Conservation (phyloP, 2,329 filamentous ascomycete species). For the Sporothrix luriei region DNA sequence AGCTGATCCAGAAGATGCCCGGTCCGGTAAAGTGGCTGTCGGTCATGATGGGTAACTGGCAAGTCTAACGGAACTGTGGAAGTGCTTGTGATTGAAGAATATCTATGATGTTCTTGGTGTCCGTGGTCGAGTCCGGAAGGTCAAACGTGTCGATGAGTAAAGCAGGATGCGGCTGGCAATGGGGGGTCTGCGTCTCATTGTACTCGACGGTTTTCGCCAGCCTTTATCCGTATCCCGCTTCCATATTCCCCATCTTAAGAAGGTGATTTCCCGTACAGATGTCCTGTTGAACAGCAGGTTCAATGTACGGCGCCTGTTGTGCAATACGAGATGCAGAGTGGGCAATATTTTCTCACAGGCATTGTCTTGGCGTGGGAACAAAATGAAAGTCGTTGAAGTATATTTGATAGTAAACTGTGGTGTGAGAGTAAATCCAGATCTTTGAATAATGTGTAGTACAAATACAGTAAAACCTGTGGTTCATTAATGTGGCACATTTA, state of each 20-base stretch:
- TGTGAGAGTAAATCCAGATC: too few species aligned
- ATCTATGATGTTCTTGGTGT: not conserved
- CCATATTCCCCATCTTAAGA: not conserved
- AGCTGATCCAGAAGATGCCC: slow-evolving; percentile 34
- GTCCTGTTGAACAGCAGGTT: not conserved
- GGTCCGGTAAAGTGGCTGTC: slow-evolving; percentile 1
- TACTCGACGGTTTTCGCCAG: not conserved
- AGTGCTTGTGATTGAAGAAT: not conserved
- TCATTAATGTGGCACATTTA: too few species aligned
- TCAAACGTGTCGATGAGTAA: not conserved
- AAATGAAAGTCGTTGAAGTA: too few species aligned
- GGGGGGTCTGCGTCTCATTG: not conserved
- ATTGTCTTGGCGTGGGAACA: too few species aligned
- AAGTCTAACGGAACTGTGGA: not conserved
- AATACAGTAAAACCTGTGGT: too few species aligned
- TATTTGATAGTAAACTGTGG: too few species aligned
- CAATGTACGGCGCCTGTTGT: not conserved
- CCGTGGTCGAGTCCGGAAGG: not conserved
- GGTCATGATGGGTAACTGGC: not conserved
- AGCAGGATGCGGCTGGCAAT: not conserved
- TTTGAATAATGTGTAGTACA: too few species aligned
- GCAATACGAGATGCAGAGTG: not conserved
- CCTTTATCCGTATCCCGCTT: not conserved
- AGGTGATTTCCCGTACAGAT: not conserved
- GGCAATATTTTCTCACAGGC: not conserved